Evolutionary conservation across 1,284 basidiomycete genomes (phyloP).

Genomic region (Sanghuangporus weigelae): DNA sequence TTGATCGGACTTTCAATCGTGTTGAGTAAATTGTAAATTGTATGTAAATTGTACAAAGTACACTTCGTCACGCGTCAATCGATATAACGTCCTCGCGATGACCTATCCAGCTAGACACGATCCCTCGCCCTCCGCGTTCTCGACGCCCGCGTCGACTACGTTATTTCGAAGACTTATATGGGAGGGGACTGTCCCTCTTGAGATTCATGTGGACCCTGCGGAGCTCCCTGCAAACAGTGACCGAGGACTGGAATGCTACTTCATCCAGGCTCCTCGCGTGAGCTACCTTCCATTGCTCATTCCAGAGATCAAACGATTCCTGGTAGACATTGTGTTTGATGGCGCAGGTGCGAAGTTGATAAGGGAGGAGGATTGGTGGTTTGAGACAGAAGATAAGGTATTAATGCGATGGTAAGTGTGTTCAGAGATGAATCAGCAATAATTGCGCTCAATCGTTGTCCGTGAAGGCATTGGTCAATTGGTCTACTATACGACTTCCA

Average conservation of each 20-base stretch:
- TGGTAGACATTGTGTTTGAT: conserved; percentile 87
- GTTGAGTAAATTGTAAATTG: too few species aligned
- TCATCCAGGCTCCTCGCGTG: conserved; percentile 81
- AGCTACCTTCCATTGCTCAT: conserved; percentile 89
- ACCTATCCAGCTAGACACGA: conserved; percentile 46
- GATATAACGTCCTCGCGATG: not conserved
- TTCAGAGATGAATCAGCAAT: not conserved
- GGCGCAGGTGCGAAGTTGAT: conserved; percentile 65
- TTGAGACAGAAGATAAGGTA: conserved; percentile 74
- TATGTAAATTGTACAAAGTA: too few species aligned
- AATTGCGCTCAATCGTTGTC: not conserved
- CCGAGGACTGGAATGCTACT: conserved; percentile 82
- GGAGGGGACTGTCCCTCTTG: conserved; percentile 82
- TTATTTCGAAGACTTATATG: conserved; percentile 77
- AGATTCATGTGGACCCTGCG: conserved; percentile 78
- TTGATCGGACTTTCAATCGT: not conserved
- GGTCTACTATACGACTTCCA: conserved; percentile 88
- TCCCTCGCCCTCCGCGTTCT: conserved; percentile 37
- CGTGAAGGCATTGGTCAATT: conserved; percentile 92
- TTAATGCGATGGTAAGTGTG: conserved; percentile 76
- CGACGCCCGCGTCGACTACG: conserved; percentile 54
- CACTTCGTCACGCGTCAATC: not conserved
- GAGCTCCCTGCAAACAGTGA: conserved; percentile 84
- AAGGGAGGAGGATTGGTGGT: conserved; percentile 92
- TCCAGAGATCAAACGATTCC: conserved; percentile 78